Evolutionary conservation across 2,329 filamentous ascomycete genomes (phyloP).

Genomic region (Penicillium sp.): DNA sequence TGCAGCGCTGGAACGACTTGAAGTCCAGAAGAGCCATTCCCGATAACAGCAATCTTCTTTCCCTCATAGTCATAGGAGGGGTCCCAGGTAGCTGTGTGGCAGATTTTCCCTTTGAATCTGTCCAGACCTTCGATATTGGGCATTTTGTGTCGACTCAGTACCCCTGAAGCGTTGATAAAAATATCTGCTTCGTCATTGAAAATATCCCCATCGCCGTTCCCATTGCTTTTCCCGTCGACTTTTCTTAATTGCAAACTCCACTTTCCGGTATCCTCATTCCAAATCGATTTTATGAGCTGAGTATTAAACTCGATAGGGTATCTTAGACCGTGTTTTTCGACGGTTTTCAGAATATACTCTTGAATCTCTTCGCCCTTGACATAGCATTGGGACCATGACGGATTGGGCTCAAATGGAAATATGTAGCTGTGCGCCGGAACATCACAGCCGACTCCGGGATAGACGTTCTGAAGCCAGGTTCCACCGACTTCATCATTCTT

Average conservation of each 20-base stretch:
- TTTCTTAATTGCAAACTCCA: slow-evolving; percentile 42
- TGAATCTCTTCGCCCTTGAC: slow-evolving; percentile 46
- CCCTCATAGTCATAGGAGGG: slow-evolving; percentile 22
- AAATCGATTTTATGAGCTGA: slow-evolving; percentile 42
- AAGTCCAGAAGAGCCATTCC: slow-evolving; percentile 37
- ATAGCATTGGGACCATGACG: slow-evolving; percentile 49
- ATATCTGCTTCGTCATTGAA: slow-evolving; percentile 37
- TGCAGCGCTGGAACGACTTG: slow-evolving; percentile 35
- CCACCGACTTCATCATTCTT: slow-evolving; percentile 19
- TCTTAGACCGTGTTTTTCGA: slow-evolving; percentile 45
- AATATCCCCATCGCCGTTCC: slow-evolving; percentile 29
- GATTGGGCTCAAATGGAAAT: slow-evolving; percentile 50
- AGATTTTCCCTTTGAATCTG: slow-evolving; percentile 33
- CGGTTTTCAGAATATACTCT: slow-evolving; percentile 45
- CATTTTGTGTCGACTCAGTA: slow-evolving; percentile 27
- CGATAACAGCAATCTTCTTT: slow-evolving; percentile 30
- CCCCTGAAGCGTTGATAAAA: slow-evolving; percentile 2
- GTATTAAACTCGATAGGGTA: slow-evolving; percentile 44
- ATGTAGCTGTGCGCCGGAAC: slow-evolving; percentile 33
- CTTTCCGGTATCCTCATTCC: slow-evolving; percentile 41
- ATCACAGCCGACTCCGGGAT: slow-evolving; percentile 35
- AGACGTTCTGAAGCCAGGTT: slow-evolving; percentile 18
- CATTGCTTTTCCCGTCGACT: slow-evolving; percentile 26
- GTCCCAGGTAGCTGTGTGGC: slow-evolving; percentile 40
- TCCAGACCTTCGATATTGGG: slow-evolving; percentile 32